These are phyloP conservation scores for Phytophthora hibernalis DNA, from an alignment of 352 stramenopile genomes.

Conservation along the genomic window DNA sequence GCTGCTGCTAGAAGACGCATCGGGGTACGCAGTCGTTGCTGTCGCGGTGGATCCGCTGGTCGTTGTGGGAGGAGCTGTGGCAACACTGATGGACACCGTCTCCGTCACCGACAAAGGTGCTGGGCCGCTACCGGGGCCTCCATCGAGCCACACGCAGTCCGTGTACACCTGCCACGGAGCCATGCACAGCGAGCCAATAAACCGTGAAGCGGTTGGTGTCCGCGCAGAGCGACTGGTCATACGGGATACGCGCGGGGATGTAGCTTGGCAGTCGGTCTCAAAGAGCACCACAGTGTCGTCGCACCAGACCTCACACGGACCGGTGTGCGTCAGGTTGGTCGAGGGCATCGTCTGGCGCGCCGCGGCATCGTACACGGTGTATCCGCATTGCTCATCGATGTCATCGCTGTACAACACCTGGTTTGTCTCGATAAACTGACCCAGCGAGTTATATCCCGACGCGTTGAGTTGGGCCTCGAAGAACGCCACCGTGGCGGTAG, in stretches of 20 bases:
- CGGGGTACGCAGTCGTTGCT: constrained; percentile 33
- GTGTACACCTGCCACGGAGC: constrained; percentile 63
- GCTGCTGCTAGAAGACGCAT: constrained; percentile 9
- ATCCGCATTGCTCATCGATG: constrained; percentile 47
- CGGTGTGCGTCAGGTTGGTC: constrained; percentile 47
- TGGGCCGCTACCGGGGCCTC: constrained; percentile 20
- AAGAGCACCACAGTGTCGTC: constrained; percentile 56
- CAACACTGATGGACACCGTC: constrained; percentile 20
- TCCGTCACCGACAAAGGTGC: constrained; percentile 27
- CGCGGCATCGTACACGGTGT: constrained; percentile 43
- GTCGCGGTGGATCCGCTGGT: constrained; percentile 29
- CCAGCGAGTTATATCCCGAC: constrained; percentile 52
- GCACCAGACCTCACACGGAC: constrained; percentile 65
- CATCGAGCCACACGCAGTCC: constrained; percentile 60
- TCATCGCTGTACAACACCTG: constrained; percentile 48
- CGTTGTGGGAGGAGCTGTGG: constrained; percentile 26
- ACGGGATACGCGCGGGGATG: constrained; percentile 42
- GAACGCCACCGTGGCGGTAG: constrained; percentile 44
- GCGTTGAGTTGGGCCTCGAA: constrained; percentile 46
- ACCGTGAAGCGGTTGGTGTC: constrained; percentile 49
- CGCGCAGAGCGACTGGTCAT: constrained; percentile 49
- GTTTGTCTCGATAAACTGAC: constrained; percentile 53
- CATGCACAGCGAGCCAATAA: constrained; percentile 62
- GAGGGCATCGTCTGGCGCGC: constrained; percentile 40
- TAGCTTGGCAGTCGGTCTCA: constrained; percentile 52